Evolutionary conservation across 2,329 filamentous ascomycete genomes (phyloP).

Genomic region (Scorias spongiosa): DNA sequence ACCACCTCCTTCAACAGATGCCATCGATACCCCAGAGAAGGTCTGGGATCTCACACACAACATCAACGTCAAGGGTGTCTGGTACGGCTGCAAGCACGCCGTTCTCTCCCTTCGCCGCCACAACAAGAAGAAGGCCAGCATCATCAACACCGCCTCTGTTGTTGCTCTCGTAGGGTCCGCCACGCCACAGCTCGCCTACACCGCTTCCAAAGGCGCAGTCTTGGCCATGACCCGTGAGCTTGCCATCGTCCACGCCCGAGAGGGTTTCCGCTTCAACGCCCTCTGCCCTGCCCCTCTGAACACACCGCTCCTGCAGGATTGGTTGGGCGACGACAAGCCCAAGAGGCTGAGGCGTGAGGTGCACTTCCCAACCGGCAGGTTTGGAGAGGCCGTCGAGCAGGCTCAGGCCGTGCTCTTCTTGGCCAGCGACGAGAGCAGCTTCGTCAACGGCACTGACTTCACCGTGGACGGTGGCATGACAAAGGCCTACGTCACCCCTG

Average conservation of each 20-base stretch:
- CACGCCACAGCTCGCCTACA: conserved; percentile 83
- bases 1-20: conserved; percentile 25
- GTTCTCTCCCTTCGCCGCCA: conserved; percentile 66
- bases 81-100: conserved; percentile 88
- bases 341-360: conserved; percentile 75
- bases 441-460: conserved; percentile 83
- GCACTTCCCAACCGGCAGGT: conserved; percentile 76
- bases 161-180: conserved; percentile 77
- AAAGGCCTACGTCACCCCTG: conserved; percentile 64
- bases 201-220: conserved; percentile 84
- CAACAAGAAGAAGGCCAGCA: conserved; percentile 61
- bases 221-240: conserved; percentile 79
- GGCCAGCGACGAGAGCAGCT: conserved; percentile 75
- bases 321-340: conserved; percentile 71
- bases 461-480: conserved; percentile 93
- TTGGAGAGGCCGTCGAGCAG: conserved; percentile 89
- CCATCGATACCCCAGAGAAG: conserved; percentile 68
- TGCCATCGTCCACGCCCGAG: conserved; percentile 79
- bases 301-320: conserved; percentile 82
- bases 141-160: conserved; percentile 87
- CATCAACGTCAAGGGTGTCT: conserved; percentile 98
- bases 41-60: conserved; percentile 90
- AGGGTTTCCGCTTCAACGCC: conserved; percentile 80
- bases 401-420: conserved; percentile 79
- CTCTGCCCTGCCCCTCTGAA: conserved; percentile 85